A percentile compares a stretch with the other conserved stretches of the same genome.
Conservation (phyloP, 352 stramenopile genomes). For the Globisporangium radiosum region DNA sequence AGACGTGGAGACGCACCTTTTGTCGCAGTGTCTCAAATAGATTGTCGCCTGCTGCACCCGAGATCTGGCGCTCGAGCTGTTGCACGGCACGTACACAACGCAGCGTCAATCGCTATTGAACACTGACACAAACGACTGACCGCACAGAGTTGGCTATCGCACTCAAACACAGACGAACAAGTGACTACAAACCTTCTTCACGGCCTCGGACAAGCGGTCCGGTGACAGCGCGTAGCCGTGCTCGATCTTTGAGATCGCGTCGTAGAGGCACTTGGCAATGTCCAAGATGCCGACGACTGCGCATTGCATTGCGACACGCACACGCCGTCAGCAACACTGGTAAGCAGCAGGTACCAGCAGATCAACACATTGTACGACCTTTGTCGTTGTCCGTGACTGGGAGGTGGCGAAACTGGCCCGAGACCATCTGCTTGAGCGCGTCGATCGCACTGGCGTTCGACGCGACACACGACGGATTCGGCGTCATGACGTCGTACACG, state of each 20-base stretch:
- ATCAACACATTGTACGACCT: constrained; percentile 23
- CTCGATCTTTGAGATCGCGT: constrained; percentile 96
- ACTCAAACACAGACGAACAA: neutral
- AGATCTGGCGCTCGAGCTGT: constrained; percentile 56
- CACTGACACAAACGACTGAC: neutral
- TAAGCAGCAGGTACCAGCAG: neutral
- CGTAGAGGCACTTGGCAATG: constrained; percentile 98
- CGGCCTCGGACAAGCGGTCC: constrained; percentile 52
- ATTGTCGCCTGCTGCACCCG: constrained; percentile 40
- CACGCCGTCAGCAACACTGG: neutral
- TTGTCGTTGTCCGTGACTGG: constrained; percentile 90
- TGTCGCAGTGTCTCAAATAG: constrained; percentile 78
- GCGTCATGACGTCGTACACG: constrained; percentile 92
- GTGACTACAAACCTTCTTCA: constrained; percentile 58
- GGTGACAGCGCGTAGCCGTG: constrained; percentile 77
- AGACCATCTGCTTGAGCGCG: constrained; percentile 96
- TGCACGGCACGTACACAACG: neutral
- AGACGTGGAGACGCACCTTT: constrained; percentile 32
- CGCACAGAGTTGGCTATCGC: too few relatives aligned
- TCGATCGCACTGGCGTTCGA: constrained; percentile 92
- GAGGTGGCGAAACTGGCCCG: constrained; percentile 93
- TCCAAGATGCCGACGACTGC: constrained; percentile 94
- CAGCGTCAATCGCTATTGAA: neutral
- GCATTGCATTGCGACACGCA: neutral
- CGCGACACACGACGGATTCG: constrained; percentile 92